phyloP scores from a whole-genome alignment of 2,329 filamentous ascomycete species.

The Microdochium nivale region DNA sequence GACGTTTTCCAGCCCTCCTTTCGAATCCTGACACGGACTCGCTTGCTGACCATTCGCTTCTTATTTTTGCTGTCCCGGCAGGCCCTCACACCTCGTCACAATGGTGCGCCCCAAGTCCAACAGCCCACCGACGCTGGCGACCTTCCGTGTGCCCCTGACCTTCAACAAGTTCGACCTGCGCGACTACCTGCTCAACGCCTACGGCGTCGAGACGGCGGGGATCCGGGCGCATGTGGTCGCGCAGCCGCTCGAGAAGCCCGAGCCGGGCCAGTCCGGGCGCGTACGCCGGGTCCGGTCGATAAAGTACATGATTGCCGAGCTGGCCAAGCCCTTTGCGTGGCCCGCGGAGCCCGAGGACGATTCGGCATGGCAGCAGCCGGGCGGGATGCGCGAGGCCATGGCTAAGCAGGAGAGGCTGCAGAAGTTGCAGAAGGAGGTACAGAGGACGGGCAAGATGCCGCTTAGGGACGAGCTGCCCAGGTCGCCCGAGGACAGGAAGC shows the following conservation, averaged over 20 bases:
- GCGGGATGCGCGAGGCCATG: slow-evolving; percentile 39
- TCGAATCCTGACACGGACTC: neutral
- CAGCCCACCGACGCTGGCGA: slow-evolving; percentile 71
- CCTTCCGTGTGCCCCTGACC: slow-evolving; percentile 81
- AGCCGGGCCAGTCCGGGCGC: slow-evolving; percentile 25
- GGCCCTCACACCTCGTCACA: slow-evolving; percentile 73
- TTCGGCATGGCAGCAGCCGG: slow-evolving; percentile 38
- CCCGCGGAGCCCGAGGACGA: slow-evolving; percentile 56
- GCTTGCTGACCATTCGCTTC: neutral
- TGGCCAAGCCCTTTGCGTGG: slow-evolving; percentile 83
- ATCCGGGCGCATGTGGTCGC: slow-evolving; percentile 77
- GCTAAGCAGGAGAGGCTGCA: slow-evolving; percentile 28
- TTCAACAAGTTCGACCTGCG: slow-evolving; percentile 96
- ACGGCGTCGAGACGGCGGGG: slow-evolving; percentile 62
- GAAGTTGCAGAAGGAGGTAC: slow-evolving; percentile 18
- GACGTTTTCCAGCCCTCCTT: neutral
- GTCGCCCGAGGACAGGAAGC: slow-evolving; percentile 28
- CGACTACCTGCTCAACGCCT: slow-evolving; percentile 86
- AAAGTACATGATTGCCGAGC: slow-evolving; percentile 94
- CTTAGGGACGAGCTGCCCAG: slow-evolving; percentile 31
- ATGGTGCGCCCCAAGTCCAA: slow-evolving; percentile 63
- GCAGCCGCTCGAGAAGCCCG: slow-evolving; percentile 22
- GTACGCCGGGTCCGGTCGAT: slow-evolving; percentile 54
- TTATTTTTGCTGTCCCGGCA: slow-evolving; percentile 23
- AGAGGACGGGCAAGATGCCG: slow-evolving; percentile 23